Percentiles rank a stretch among this genome's conserved stretches.
Evolutionary conservation across 768 basidiomycete species (phyloP).

Genomic region (Lentinula sp.): DNA sequence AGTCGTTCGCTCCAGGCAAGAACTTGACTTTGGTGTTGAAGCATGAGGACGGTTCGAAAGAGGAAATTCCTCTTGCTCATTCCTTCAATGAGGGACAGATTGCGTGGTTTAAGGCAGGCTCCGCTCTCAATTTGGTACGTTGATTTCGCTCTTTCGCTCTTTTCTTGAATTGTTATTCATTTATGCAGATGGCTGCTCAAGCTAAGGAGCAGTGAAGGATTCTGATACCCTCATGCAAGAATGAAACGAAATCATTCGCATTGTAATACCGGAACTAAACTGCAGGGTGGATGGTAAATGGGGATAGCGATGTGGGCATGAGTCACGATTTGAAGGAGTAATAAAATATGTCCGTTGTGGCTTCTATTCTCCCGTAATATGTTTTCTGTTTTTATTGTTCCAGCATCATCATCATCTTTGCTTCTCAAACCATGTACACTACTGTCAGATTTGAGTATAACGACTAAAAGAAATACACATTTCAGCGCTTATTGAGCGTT

Average conservation of each 20-base stretch:
- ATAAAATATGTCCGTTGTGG: not conserved
- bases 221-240: no score
- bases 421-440: not conserved
- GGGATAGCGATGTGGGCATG: no score
- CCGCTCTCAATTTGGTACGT: constrained; percentile 81
- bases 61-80: constrained; percentile 79
- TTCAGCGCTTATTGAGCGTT: no score
- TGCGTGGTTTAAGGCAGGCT: constrained; percentile 98
- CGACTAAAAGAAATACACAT: no score
- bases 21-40: constrained; percentile 78
- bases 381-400: not conserved
- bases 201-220: constrained; percentile 34
- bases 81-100: constrained; percentile 98
- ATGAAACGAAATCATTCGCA: no score
- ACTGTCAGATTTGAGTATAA: no score
- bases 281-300: not conserved
- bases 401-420: not conserved
- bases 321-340: not conserved
- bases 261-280: no score
- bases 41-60: constrained; percentile 74
- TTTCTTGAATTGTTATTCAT: constrained; percentile 4
- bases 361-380: not conserved
- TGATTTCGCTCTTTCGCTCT: not conserved
- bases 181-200: constrained; percentile 57
- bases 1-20: constrained; percentile 87